Evolutionary conservation across 2,329 filamentous ascomycete species (phyloP), one percentile per base, ranked within the genome.

Genomic region (Ophiocordyceps camponoti-leonardi): DNA sequence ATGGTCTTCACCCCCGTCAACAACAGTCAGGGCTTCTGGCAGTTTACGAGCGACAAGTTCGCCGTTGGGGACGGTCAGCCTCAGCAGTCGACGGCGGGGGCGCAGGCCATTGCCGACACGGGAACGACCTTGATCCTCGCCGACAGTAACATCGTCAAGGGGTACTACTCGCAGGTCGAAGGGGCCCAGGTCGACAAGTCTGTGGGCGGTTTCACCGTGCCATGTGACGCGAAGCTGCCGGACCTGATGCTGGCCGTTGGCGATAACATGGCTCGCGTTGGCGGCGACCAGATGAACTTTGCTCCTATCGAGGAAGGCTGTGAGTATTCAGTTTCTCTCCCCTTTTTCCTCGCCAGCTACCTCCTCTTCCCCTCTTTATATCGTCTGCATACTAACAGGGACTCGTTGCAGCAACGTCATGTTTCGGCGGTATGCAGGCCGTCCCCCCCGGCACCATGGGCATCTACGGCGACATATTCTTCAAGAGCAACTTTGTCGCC

Each of bases 341-440:
- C 13, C n/a, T 44, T 22, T 11, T 30, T 22, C n/a, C n/a, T n/a
- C n/a, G n/a, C n/a, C n/a, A n/a, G n/a, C n/a, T n/a, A n/a, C n/a
- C n/a, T n/a, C n/a, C n/a, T n/a, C n/a, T n/a, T n/a, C n/a, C n/a
- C n/a, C n/a, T n/a, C n/a, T n/a, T n/a, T n/a, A n/a, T n/a, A n/a
- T n/a, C n/a, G n/a, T n/a, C n/a, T n/a, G n/a, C n/a, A n/a, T n/a
- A n/a, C n/a, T n/a, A n/a, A n/a, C n/a, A n/a, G n/a, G n/a, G n/a
- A n/a, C n/a, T n/a, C n/a, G n/a, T 8, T 23, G 7, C 12, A 13
- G 18, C 39, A 35, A 5, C 22, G 72, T 69, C 66, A 46, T 85
- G 81, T 66, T 83, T 81, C 52, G 81, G 79, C 48, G 80, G 79
- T 52, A 62, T 85, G 18, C 81, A 85, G 63, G 68, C 72, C 30